These are phyloP conservation scores for Huiozyma naganishii DNA, from an alignment of 805 yeast species.

Conservation along the genomic window DNA sequence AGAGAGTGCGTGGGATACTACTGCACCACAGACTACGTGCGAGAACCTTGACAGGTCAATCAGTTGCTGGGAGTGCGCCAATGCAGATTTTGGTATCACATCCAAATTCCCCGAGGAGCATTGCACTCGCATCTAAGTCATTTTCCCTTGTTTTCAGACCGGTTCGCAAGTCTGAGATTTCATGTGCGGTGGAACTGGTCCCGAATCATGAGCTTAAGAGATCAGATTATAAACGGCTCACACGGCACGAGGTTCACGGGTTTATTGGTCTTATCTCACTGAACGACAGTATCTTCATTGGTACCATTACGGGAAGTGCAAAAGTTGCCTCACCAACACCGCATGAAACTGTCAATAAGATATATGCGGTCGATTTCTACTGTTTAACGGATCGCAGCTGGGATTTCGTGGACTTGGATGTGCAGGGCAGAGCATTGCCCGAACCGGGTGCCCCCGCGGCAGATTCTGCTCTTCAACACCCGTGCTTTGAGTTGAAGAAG, in stretches of 20 bases:
- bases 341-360: conserved; percentile 67
- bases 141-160: conserved; percentile 11
- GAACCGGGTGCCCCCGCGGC: conserved; percentile 13
- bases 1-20: too few relatives aligned
- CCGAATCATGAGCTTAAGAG: conserved; percentile 30
- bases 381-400: conserved; percentile 61
- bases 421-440: conserved; percentile 40
- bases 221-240: conserved; percentile 33
- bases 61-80: too few relatives aligned
- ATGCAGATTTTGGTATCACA: conserved; percentile 19
- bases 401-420: conserved; percentile 69
- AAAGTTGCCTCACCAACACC: conserved; percentile 76
- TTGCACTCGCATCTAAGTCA: conserved; percentile 9
- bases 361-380: conserved; percentile 74
- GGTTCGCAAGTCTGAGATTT: conserved; percentile 7
- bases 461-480: conserved; percentile 46
- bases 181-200: conserved; percentile 42
- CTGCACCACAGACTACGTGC: too few relatives aligned
- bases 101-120: conserved; percentile 4
- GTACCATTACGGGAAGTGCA: conserved; percentile 66
- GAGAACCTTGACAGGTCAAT: too few relatives aligned
- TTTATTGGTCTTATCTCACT: conserved; percentile 77
- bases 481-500: conserved; percentile 71
- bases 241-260: conserved; percentile 42
- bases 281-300: conserved; percentile 56